Conservation (phyloP, 2,329 filamentous ascomycete species). For the Whalleya microplaca region DNA sequence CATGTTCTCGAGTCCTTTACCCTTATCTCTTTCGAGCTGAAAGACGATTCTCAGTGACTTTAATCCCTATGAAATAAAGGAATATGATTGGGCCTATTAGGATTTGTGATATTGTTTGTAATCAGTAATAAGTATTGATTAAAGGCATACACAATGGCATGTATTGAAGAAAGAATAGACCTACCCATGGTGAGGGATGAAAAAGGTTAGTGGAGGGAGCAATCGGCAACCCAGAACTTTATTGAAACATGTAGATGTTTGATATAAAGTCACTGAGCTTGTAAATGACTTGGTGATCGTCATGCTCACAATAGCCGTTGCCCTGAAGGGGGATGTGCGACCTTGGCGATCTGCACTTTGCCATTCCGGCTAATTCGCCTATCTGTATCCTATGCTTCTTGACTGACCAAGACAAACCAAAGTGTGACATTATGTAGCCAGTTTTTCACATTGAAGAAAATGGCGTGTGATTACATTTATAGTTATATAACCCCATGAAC, state of each 20-base stretch:
- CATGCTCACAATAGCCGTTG: conserved; percentile 1
- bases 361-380: conserved; percentile 24
- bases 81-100: no score
- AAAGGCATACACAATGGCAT: no score
- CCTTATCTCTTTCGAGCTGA: no score
- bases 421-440: conserved; percentile 10
- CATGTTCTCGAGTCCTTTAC: no score
- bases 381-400: conserved; percentile 14
- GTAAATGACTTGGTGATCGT: neutral
- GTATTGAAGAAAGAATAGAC: neutral
- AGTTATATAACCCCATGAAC: neutral
- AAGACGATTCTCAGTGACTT: no score
- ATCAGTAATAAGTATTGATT: no score
- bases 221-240: neutral
- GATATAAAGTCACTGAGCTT: neutral
- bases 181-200: neutral
- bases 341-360: conserved; percentile 25
- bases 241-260: neutral
- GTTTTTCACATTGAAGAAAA: conserved; percentile 12
- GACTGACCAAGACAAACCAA: neutral
- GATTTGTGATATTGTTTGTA: no score
- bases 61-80: no score
- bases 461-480: neutral
- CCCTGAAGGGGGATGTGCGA: neutral
- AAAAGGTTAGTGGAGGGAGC: neutral